These are phyloP conservation scores for Stramenopiles sp. DNA, from an alignment of 352 stramenopile species.

Conservation along the genomic window DNA sequence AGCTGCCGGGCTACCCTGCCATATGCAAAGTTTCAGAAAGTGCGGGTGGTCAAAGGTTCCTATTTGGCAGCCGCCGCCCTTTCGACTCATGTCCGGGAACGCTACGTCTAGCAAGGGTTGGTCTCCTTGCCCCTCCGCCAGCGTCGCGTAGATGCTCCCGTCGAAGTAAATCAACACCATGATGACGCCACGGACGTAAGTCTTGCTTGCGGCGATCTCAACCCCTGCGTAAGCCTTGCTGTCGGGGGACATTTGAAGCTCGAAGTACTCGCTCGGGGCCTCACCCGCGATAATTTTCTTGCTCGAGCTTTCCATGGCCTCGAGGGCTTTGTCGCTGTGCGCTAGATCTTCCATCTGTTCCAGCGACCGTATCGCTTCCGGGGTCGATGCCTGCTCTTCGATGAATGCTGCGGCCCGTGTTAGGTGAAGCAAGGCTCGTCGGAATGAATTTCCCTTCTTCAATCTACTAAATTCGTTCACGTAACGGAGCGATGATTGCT, in stretches of 20 bases:
- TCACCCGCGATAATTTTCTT: too few species aligned
- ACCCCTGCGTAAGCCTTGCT: slow-evolving; percentile 27
- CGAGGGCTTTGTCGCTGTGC: too few species aligned
- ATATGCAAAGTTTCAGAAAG: slow-evolving; percentile 20
- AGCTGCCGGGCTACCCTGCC: slow-evolving; percentile 16
- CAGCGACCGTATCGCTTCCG: too few species aligned
- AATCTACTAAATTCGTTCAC: slow-evolving; percentile 63
- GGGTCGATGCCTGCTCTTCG: too few species aligned
- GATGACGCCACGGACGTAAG: slow-evolving; percentile 50
- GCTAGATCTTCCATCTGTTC: too few species aligned
- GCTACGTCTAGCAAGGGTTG: slow-evolving; percentile 77
- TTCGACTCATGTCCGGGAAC: slow-evolving; percentile 65
- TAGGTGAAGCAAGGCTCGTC: too few species aligned
- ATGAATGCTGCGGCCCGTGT: too few species aligned
- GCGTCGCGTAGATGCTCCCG: slow-evolving; percentile 66
- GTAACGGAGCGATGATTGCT: slow-evolving; percentile 71
- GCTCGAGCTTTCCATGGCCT: too few species aligned
- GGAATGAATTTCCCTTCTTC: too few species aligned
- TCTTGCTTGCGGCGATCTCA: slow-evolving; percentile 59
- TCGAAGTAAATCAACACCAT: slow-evolving; percentile 56
- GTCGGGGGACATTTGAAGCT: neutral
- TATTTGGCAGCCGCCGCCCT: slow-evolving; percentile 65
- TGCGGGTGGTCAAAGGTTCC: slow-evolving; percentile 23
- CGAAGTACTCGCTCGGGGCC: too few species aligned
- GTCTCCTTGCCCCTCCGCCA: slow-evolving; percentile 61